Evolutionary conservation across 768 basidiomycete genomes (phyloP), one percentile per base, ranked within the genome.

Genomic region (Boletus sp.): DNA sequence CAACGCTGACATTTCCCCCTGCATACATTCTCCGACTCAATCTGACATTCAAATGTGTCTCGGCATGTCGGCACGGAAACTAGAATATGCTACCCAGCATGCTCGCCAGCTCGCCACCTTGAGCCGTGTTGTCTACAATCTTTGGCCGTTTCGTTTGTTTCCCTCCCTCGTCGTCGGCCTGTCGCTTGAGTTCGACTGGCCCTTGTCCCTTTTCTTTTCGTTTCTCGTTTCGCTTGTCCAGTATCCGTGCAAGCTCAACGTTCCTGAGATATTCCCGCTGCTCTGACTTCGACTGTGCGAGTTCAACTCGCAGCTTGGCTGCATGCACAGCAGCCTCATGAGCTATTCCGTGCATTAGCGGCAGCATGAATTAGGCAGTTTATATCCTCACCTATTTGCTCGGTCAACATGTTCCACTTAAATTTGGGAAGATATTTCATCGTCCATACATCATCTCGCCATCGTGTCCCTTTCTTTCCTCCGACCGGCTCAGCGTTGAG

Each of bases 371-470:
- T 30, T 11, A 54, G 40, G 46, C 5, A 3, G 29, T n/a, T 24
- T 17, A 14, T n/a, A 47, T 17, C 81, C 94, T 71, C 69, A 96
- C 96, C 94, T 64, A 99, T 88, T 81, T 98, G 96, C 73, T 98
- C 97, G 7, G 93, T 95, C 56, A 99, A 78, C 96, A 97, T 97
- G 73, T 90, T 86, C 97, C 97, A 99, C 67, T 95, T 97, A 80
- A 98, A 99, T 67, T 86, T 90, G 9, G 95, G 95, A 56, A 99
- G 77, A 71, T 99, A 99, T 70, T 96, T 96, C 94, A 98, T 96
- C 55, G 97, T 98, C 97, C 97, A 99, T 8, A 99, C 86, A 62
- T 99, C 97, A 68, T 98, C 96, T 69, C 92, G 80, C 92, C 93
- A 98, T 56, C 92, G 79, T 3, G 85, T 81, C 6, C 89, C 88